Percentiles rank a stretch among this genome's conserved stretches.
Evolutionary conservation across 306 rosid species (phyloP).

Genomic region (Acmispon strigosus): DNA sequence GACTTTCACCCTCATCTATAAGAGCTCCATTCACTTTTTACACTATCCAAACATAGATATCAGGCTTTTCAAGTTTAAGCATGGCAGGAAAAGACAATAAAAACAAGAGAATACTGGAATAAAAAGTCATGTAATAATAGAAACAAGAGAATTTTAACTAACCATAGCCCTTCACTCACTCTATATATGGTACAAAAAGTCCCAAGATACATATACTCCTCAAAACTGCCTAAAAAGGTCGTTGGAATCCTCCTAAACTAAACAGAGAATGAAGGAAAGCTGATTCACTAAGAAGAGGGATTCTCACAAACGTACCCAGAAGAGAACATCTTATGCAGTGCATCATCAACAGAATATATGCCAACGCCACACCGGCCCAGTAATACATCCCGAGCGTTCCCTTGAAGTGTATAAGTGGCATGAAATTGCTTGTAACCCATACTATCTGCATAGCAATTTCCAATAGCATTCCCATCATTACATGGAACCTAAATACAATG

Average conservation of each 20-base stretch:
- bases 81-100: neutral
- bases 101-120: neutral
- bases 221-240: constrained; percentile 42
- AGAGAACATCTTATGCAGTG: constrained; percentile 65
- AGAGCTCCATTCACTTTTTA: too few relatives aligned
- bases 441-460: constrained; percentile 58
- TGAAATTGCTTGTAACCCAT: constrained; percentile 60
- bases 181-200: neutral
- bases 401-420: constrained; percentile 71
- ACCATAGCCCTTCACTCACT: neutral
- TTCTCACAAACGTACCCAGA: constrained; percentile 55
- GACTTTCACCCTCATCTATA: too few relatives aligned
- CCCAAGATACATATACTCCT: constrained; percentile 8
- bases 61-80: neutral
- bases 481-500: constrained; percentile 59
- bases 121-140: too few relatives aligned
- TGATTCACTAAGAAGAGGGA: constrained; percentile 60
- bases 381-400: constrained; percentile 71
- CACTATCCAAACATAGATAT: neutral
- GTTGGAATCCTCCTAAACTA: constrained; percentile 46
- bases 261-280: constrained; percentile 66
- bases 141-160: too few relatives aligned
- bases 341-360: constrained; percentile 41
- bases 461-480: constrained; percentile 67
- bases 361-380: constrained; percentile 70